Evolutionary conservation across 768 basidiomycete species (phyloP), one percentile per base, ranked within the genome.

Genomic region (Suillus discolor): DNA sequence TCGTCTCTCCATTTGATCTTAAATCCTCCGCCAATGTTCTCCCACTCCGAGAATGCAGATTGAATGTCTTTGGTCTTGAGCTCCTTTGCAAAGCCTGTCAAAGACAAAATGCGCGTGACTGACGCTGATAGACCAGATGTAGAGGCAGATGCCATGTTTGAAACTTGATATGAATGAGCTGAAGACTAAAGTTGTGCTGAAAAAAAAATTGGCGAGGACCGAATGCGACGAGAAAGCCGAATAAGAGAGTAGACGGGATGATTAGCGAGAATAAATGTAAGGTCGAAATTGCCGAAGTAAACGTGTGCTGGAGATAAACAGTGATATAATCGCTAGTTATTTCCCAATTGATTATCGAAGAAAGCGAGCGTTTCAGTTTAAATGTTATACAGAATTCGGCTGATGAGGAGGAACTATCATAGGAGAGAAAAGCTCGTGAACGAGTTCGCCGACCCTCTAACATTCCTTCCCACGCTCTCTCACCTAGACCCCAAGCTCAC

Each of bases 1-100:
- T 99, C 97, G 78, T 99, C 96, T 71, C 88, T 86, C 97, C 97
- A 99, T 77, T 99, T 99, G 76, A 99, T 96, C 85, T 96, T 95
- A 83, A 97, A 97, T 28, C 97, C 97, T 36, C 97, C 97, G 64
- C 83, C 87, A 62, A 89, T 81, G 66, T 80, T 84, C 72, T 97
- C 95, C 86, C 91, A 99, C 54, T 96, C 94, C 60, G 89, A 82
- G 77, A 99, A 97, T 54, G 94, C 92, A 51, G 84, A 75, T 75
- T 98, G 96, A 59, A 99, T 93, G 79, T 99, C 97, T 77, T 94
- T 91, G 61, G 97, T 99, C 83, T 99, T 99, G 73, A 99, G 87
- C 81, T 96, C 92, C 75, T 96, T 92, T 12, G 93, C 86, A 75
- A 99, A 99, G 71, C 95, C 93, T n/a, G 89, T 88, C 65, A 99